Conservation (phyloP, 306 rosid genomes). For the Cucurbita pepo region DNA sequence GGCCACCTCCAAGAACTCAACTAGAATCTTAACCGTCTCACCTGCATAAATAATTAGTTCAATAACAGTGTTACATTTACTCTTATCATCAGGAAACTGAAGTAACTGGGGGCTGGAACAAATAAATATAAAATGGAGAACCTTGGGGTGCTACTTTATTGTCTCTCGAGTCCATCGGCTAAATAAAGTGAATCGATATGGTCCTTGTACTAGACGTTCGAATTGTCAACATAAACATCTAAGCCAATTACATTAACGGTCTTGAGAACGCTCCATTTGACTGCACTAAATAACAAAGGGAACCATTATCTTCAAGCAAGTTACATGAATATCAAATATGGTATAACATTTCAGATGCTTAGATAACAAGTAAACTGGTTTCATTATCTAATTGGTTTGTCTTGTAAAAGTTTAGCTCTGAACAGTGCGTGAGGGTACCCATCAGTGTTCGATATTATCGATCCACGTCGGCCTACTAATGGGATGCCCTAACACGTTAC, state of each 20-base stretch:
- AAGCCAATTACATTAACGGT: neutral
- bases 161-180: slow-evolving; percentile 45
- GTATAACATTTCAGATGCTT: neutral
- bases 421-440: neutral
- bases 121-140: slow-evolving; percentile 1
- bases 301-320: neutral
- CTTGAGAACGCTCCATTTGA: neutral
- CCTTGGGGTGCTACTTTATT: slow-evolving; percentile 40
- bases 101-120: neutral
- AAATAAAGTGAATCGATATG: neutral
- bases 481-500: too few species aligned
- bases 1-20: slow-evolving; percentile 76
- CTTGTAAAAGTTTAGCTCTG: neutral
- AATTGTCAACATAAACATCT: neutral
- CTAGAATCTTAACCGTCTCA: slow-evolving; percentile 43
- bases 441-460: neutral
- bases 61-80: neutral
- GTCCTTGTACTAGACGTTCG: neutral
- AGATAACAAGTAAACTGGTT: neutral
- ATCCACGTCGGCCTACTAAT: too few species aligned
- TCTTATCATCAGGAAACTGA: neutral
- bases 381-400: neutral
- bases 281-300: neutral
- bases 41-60: slow-evolving; percentile 18
- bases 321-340: neutral